These are phyloP conservation scores for Kurtzmaniella quercitrusa DNA, from an alignment of 1,139 yeast genomes.

Conservation along the genomic window DNA sequence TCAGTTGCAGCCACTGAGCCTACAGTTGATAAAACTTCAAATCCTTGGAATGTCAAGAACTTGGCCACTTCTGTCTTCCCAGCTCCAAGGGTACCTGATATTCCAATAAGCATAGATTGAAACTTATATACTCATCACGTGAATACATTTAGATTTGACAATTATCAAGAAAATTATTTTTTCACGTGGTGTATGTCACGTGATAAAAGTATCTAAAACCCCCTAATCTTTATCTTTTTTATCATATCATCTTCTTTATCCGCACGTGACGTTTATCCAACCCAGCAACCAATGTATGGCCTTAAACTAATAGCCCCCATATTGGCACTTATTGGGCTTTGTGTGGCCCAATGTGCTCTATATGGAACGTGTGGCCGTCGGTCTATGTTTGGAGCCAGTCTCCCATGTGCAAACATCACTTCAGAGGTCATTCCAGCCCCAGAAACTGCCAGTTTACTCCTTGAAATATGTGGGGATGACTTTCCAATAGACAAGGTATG, in stretches of 20 bases:
- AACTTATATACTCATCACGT: neutral
- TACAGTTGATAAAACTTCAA: constrained; percentile 25
- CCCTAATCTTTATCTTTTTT: too few relatives aligned
- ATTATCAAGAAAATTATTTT: too few relatives aligned
- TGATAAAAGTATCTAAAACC: too few relatives aligned
- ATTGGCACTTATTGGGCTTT: neutral
- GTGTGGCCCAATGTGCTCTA: constrained; percentile 49
- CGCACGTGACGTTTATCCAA: neutral
- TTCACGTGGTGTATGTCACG: neutral
- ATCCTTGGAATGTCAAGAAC: constrained; percentile 57
- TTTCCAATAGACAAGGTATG: constrained; percentile 44
- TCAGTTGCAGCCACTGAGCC: neutral
- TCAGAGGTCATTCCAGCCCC: constrained; percentile 38
- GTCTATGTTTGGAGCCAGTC: constrained; percentile 68
- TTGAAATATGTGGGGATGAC: constrained; percentile 65
- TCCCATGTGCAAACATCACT: constrained; percentile 70
- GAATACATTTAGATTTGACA: constrained; percentile 13
- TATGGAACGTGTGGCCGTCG: constrained; percentile 74
- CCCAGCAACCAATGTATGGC: neutral
- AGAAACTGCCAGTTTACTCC: constrained; percentile 45
- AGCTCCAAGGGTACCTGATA: constrained; percentile 67
- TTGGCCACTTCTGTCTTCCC: constrained; percentile 67
- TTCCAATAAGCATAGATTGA: constrained; percentile 61
- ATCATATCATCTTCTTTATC: too few relatives aligned
- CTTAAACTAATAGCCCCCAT: constrained; percentile 5